Percentiles rank a stretch among this genome's conserved stretches.
phyloP scores from a whole-genome alignment of 164 flowering plant genomes.

The Hamamelis virginiana region DNA sequence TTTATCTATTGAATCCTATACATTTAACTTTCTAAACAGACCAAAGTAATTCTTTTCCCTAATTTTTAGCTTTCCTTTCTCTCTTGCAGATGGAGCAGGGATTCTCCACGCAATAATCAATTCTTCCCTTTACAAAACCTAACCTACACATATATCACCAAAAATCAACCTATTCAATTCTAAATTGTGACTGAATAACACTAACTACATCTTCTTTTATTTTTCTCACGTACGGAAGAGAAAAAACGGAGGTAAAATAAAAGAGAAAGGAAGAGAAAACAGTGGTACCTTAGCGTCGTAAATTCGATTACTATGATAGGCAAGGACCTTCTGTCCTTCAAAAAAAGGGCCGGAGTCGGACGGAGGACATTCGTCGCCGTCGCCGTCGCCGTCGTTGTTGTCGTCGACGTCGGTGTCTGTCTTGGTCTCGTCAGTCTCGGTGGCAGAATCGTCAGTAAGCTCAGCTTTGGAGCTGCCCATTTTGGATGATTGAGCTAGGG shows the following conservation, averaged over 20 bases:
- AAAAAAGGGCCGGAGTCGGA: conserved; percentile 17
- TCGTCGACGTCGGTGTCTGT: conserved; percentile 22
- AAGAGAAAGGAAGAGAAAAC: neutral
- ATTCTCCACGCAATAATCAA: too few relatives aligned
- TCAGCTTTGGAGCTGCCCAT: conserved; percentile 21
- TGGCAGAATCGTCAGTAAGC: conserved; percentile 21
- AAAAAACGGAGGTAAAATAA: neutral
- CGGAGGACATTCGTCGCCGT: conserved; percentile 15
- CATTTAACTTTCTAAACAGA: too few relatives aligned
- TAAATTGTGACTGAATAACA: too few relatives aligned
- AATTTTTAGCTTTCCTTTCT: too few relatives aligned
- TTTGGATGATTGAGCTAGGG: neutral
- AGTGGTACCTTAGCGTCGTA: conserved; percentile 49
- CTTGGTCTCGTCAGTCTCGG: conserved; percentile 19
- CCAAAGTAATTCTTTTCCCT: too few relatives aligned
- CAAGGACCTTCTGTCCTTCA: conserved; percentile 45
- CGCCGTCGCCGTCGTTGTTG: conserved; percentile 13
- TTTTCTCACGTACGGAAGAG: neutral
- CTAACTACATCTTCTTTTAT: too few relatives aligned
- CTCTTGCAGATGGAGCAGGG: too few relatives aligned
- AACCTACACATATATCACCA: too few relatives aligned
- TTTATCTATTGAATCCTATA: too few relatives aligned
- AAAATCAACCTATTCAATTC: too few relatives aligned
- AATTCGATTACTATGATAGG: conserved; percentile 23
- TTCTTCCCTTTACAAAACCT: too few relatives aligned